phyloP scores from a whole-genome alignment of 495 filamentous ascomycete genomes.

The Lophiotrema nucula region DNA sequence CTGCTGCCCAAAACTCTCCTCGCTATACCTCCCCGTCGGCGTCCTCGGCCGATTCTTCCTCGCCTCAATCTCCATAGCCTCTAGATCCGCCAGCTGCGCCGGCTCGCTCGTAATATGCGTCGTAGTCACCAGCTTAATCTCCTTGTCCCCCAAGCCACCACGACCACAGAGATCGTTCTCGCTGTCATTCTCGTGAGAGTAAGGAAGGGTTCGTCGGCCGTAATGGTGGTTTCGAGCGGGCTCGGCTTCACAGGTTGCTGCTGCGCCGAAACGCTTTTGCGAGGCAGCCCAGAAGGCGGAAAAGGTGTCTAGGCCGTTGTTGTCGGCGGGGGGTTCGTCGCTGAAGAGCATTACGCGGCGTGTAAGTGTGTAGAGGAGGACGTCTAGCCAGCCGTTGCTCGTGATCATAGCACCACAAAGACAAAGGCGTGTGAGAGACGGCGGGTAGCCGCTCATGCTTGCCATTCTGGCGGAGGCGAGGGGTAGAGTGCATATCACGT shows the following conservation, averaged over 20 bases:
- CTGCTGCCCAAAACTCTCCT: slow-evolving; percentile 25
- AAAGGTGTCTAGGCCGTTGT: slow-evolving; percentile 34
- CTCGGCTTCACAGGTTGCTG: slow-evolving; percentile 19
- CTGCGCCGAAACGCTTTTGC: slow-evolving; percentile 27
- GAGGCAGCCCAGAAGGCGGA: slow-evolving; percentile 26
- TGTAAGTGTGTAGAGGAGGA: slow-evolving; percentile 69
- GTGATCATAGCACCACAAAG: slow-evolving; percentile 69
- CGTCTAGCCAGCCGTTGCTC: slow-evolving; percentile 72
- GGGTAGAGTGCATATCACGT: slow-evolving; percentile 68
- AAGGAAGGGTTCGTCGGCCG: too few species aligned
- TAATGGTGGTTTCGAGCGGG: neutral
- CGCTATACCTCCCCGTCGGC: slow-evolving; percentile 26
- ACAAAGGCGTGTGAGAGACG: slow-evolving; percentile 61
- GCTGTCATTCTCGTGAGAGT: slow-evolving; percentile 8
- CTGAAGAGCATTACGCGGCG: slow-evolving; percentile 46
- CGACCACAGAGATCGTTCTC: slow-evolving; percentile 17
- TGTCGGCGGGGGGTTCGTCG: slow-evolving; percentile 31
- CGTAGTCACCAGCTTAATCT: slow-evolving; percentile 30
- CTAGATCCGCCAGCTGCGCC: slow-evolving; percentile 19
- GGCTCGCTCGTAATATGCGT: slow-evolving; percentile 29
- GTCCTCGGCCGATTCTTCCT: slow-evolving; percentile 17
- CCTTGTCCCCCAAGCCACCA: slow-evolving; percentile 12
- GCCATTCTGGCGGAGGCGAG: slow-evolving; percentile 68
- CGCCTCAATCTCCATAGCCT: slow-evolving; percentile 23
- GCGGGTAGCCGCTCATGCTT: slow-evolving; percentile 55